A percentile compares a stretch with the other conserved stretches of the same genome.
These are phyloP conservation scores for Labyrinthula sp. DNA, from an alignment of 352 stramenopile species.

Conservation along the genomic window DNA sequence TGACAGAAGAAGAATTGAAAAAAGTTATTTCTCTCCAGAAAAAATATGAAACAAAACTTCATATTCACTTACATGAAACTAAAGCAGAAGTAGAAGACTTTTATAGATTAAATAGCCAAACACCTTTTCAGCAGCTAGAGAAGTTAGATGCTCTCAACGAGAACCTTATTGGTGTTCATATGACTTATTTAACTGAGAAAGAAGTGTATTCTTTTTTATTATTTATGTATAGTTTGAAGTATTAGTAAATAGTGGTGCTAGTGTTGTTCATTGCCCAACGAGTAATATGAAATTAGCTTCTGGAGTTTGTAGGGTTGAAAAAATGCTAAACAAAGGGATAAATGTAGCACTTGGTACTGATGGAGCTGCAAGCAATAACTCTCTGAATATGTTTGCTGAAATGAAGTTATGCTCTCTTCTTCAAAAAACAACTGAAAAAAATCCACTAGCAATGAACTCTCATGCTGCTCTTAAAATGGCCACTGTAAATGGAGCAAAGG, in stretches of 20 bases:
- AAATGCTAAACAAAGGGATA: conserved; percentile 49
- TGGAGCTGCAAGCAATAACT: conserved; percentile 58
- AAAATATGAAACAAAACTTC: conserved; percentile 44
- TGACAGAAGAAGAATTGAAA: conserved; percentile 44
- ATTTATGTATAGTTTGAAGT: conserved; percentile 52
- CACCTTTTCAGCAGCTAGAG: conserved; percentile 1
- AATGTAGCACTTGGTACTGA: conserved; percentile 64
- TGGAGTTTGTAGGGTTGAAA: conserved; percentile 49
- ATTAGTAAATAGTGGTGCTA: conserved; percentile 38
- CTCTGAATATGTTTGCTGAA: conserved; percentile 61
- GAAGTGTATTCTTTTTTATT: conserved; percentile 37
- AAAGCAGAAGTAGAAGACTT: conserved; percentile 51
- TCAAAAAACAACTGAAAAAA: conserved; percentile 48
- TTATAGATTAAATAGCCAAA: conserved; percentile 39
- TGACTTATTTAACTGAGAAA: neutral
- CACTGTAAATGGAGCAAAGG: conserved; percentile 61
- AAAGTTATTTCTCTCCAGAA: conserved; percentile 37
- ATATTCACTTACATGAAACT: conserved; percentile 64
- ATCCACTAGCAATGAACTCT: conserved; percentile 38
- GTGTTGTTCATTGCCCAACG: conserved; percentile 61
- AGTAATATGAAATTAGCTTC: conserved; percentile 66
- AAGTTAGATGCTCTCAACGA: no score
- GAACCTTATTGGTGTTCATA: no score
- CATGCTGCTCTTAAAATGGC: conserved; percentile 48
- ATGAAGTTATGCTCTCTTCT: conserved; percentile 61